Evolutionary conservation across 768 basidiomycete genomes (phyloP).

Genomic region (Cubamyces sp.): DNA sequence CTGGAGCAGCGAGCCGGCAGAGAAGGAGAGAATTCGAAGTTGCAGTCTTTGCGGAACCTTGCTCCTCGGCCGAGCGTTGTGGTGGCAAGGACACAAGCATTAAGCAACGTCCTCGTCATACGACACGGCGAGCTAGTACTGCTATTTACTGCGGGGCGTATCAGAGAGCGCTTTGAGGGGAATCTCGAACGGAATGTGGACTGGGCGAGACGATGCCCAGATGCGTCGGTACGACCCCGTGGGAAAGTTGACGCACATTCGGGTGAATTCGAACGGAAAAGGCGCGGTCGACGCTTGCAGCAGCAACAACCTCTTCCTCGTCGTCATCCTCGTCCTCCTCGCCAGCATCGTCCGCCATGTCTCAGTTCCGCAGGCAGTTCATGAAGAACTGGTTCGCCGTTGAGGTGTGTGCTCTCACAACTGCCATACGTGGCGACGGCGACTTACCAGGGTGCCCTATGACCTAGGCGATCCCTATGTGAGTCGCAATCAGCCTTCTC

Average conservation of each 20-base stretch:
- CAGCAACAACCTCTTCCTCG: slow-evolving; percentile 8
- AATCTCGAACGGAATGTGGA: background rate
- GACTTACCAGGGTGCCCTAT: slow-evolving; percentile 1
- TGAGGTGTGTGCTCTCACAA: slow-evolving; percentile 51
- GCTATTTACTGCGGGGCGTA: no score
- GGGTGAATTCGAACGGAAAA: slow-evolving; percentile 22
- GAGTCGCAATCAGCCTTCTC: slow-evolving; percentile 24
- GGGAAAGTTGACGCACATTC: slow-evolving; percentile 24
- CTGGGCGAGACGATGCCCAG: slow-evolving; percentile 18
- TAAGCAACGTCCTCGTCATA: background rate
- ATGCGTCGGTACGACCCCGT: slow-evolving; percentile 24
- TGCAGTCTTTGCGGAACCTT: background rate
- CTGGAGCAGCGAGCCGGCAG: no score
- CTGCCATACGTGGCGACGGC: background rate
- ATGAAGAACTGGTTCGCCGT: slow-evolving; percentile 77
- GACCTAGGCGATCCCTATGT: slow-evolving; percentile 54
- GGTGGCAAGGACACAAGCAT: background rate
- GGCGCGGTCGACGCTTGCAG: slow-evolving; percentile 1
- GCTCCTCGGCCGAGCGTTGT: background rate
- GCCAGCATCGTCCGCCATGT: slow-evolving; percentile 24
- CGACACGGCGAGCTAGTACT: background rate
- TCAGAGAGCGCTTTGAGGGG: background rate
- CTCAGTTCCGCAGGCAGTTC: slow-evolving; percentile 38
- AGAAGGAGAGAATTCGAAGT: no score
- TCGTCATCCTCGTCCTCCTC: slow-evolving; percentile 5